Conservation (phyloP, 331 rosid genomes). For the Cydonia oblonga region DNA sequence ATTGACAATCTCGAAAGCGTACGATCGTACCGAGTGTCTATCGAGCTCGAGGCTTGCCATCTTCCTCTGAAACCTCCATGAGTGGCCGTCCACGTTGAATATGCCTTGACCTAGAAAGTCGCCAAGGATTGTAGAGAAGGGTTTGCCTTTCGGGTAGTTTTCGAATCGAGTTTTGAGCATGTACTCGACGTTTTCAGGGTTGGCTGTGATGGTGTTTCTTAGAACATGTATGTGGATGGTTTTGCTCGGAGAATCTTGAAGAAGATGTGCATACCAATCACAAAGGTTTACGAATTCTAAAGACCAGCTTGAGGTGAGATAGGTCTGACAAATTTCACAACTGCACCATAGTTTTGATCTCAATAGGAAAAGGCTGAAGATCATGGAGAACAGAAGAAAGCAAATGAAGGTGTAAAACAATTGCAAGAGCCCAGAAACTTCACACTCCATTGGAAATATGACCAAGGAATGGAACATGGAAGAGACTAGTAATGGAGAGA, state of each 20-base stretch:
- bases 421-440: conserved; percentile 17
- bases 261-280: conserved; percentile 67
- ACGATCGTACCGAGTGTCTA: conserved; percentile 33
- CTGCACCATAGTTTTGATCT: conserved; percentile 29
- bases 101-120: conserved; percentile 72
- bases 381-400: conserved; percentile 1
- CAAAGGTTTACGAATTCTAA: conserved; percentile 49
- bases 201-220: conserved; percentile 54
- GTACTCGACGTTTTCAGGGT: conserved; percentile 65
- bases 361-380: not conserved
- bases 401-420: conserved; percentile 1
- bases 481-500: not conserved
- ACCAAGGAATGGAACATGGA: not conserved
- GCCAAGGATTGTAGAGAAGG: conserved; percentile 52
- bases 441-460: conserved; percentile 23
- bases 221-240: conserved; percentile 72
- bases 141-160: conserved; percentile 69
- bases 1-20: conserved; percentile 43
- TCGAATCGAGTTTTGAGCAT: conserved; percentile 58
- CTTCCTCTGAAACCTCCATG: conserved; percentile 59
- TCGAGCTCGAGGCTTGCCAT: conserved; percentile 51
- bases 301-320: conserved; percentile 50
- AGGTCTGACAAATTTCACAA: conserved; percentile 51
- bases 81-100: conserved; percentile 79
- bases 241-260: conserved; percentile 35